These are phyloP conservation scores for Nigrospora oryzae DNA, from an alignment of 2,329 filamentous ascomycete species.

Conservation along the genomic window DNA sequence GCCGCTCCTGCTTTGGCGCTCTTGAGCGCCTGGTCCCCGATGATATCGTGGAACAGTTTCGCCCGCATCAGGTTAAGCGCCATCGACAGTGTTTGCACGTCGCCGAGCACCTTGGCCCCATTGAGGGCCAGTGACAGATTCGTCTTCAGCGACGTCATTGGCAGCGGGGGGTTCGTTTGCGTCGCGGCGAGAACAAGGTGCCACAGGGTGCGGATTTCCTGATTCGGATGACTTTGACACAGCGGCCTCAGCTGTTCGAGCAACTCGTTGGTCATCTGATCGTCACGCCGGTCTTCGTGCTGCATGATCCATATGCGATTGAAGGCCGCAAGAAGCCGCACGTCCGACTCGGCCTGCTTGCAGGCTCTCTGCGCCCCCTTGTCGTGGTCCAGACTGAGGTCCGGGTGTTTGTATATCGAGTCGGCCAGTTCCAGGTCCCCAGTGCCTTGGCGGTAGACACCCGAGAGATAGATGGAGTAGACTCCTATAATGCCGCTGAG, in stretches of 20 bases:
- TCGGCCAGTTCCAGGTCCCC: slow-evolving; percentile 66
- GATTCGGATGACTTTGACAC: slow-evolving; percentile 61
- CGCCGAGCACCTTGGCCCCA: slow-evolving; percentile 59
- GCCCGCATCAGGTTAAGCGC: slow-evolving; percentile 79
- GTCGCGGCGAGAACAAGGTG: slow-evolving; percentile 66
- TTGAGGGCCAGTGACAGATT: slow-evolving; percentile 67
- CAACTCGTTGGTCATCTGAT: slow-evolving; percentile 49
- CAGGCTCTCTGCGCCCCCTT: slow-evolving; percentile 25
- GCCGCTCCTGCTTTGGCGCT: slow-evolving; percentile 61
- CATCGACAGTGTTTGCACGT: slow-evolving; percentile 75
- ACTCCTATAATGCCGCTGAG: slow-evolving; percentile 38
- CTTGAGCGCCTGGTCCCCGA: slow-evolving; percentile 73
- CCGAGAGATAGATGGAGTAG: slow-evolving; percentile 63
- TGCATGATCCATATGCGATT: slow-evolving; percentile 69
- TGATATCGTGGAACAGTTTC: slow-evolving; percentile 72
- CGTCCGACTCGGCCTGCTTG: slow-evolving; percentile 50
- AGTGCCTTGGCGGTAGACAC: slow-evolving; percentile 67
- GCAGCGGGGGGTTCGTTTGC: slow-evolving; percentile 49
- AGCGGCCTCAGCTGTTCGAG: slow-evolving; percentile 59
- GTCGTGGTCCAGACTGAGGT: slow-evolving; percentile 44
- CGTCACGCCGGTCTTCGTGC: slow-evolving; percentile 46
- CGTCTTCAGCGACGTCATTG: slow-evolving; percentile 70
- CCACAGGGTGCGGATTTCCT: slow-evolving; percentile 70
- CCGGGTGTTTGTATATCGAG: slow-evolving; percentile 52
- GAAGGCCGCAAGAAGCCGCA: slow-evolving; percentile 57